A percentile compares a stretch with the other conserved stretches of the same genome.
Evolutionary conservation across 192 early-diverging fungal species (phyloP).

Genomic region (Podila clonocystis): DNA sequence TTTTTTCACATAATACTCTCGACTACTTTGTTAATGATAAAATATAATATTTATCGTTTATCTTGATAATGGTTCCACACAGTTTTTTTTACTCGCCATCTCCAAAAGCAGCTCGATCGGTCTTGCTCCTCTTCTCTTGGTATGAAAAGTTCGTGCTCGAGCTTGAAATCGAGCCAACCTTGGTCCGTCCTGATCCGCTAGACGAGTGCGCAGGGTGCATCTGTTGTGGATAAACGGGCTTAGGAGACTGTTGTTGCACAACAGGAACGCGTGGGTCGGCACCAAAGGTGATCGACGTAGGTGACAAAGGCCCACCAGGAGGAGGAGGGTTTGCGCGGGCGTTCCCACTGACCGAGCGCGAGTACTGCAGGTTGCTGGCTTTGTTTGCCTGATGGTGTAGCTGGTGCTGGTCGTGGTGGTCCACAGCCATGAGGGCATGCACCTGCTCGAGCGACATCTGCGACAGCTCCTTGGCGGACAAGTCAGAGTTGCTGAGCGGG

Average conservation of each 20-base stretch:
- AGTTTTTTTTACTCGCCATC: background rate
- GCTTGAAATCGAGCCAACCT: background rate
- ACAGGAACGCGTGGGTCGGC: background rate
- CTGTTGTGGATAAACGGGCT: no score
- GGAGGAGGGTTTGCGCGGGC: background rate
- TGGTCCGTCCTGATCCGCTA: background rate
- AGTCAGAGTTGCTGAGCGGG: conserved; percentile 26
- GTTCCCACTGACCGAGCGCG: conserved; percentile 25
- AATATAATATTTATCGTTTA: background rate
- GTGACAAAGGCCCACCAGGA: background rate
- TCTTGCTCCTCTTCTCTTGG: background rate
- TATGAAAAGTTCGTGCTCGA: background rate
- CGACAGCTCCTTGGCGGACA: conserved; percentile 48
- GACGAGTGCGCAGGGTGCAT: no score
- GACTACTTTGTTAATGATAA: no score
- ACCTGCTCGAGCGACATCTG: conserved; percentile 43
- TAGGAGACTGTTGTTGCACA: no score
- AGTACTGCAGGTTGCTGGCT: conserved; percentile 13
- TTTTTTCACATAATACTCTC: no score
- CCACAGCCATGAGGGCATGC: conserved; percentile 33
- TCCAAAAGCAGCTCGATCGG: background rate
- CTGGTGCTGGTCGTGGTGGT: background rate
- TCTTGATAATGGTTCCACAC: background rate
- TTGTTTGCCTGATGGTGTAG: background rate
- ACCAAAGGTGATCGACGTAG: background rate